A percentile compares a stretch with the other conserved stretches of the same genome.
Conservation (phyloP, 345 rosid species). For the Diplotaxis tenuifolia region DNA sequence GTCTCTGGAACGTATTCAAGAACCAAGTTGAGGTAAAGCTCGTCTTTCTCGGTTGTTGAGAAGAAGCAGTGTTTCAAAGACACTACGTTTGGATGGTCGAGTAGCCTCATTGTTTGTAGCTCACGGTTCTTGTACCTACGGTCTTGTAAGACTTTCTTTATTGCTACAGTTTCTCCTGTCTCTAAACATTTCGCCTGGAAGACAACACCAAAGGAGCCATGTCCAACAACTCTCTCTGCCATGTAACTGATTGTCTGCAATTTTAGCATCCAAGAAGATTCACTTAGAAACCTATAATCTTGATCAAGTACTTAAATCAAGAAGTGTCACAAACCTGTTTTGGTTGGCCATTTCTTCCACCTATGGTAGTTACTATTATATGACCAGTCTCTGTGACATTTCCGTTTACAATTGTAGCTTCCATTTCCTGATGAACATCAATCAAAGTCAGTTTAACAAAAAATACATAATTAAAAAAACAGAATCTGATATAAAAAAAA, state of each 20-base stretch:
- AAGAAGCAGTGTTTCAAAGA: slow-evolving; percentile 94
- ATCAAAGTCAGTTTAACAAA: slow-evolving; percentile 9
- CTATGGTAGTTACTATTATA: slow-evolving; percentile 93
- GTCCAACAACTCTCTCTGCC: slow-evolving; percentile 99
- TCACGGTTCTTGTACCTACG: slow-evolving; percentile 95
- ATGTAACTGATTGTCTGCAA: slow-evolving; percentile 94
- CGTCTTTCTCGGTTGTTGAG: slow-evolving; percentile 93
- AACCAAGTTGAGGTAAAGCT: slow-evolving; percentile 92
- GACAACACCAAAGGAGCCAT: slow-evolving; percentile 96
- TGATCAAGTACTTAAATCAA: no score
- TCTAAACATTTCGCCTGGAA: slow-evolving; percentile 99
- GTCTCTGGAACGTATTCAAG: slow-evolving; percentile 97
- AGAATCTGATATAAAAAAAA: neutral
- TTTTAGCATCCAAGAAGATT: neutral
- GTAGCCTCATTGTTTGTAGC: slow-evolving; percentile 95
- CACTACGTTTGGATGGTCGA: slow-evolving; percentile 93
- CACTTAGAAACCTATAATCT: no score
- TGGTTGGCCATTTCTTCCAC: slow-evolving; percentile 95
- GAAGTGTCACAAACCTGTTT: slow-evolving; percentile 79
- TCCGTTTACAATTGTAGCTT: slow-evolving; percentile 83
- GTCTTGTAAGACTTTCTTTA: slow-evolving; percentile 96
- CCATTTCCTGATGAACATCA: slow-evolving; percentile 65
- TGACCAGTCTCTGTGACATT: slow-evolving; percentile 93
- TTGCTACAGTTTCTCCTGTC: slow-evolving; percentile 94
- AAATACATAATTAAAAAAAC: no score